Base-by-base conservation (phyloP, 352 stramenopile genomes). In the Globisporangium paroecandrum region DNA sequence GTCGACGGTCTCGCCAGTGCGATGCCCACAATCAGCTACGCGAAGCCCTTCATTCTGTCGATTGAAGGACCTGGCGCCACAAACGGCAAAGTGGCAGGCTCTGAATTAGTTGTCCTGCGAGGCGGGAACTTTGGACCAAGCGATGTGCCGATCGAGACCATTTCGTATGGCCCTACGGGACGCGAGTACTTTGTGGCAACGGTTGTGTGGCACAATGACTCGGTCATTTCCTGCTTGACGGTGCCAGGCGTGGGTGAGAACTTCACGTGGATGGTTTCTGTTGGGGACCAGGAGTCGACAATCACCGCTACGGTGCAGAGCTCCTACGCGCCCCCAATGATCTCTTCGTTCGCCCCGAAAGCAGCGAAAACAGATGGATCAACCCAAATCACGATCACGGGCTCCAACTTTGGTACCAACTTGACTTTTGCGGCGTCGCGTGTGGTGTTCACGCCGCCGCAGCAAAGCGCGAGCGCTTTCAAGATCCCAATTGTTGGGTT, bases 61-160 rank as follows among this genome's bases (percentile, higher is more conserved):
- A 78, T 88, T 36, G 53, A 49, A 13, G 81, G 81, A 0, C 72
- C 76, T 1, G 81, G 81, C 0, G 76, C 72, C 0, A 55, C 18
- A 0, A 70, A 82, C 53, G 79, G 73, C 6, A 59, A 68, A 15
- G 68, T 77, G 34, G 49, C 74, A 64, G 84, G 84, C 15, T 72
- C 72, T 0, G 78, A 92, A 49, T 29, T 58, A 10, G 64, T 92
- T 3, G 41, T 75, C 27, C 24, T 92, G 18, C 57, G 63, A 0
- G 84, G 84, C 27, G 78, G 72, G 1, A 90, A 92, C 69, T 92
- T 92, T 61, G 84, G 84, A 10, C 77, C 78, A 20, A 80, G 62
- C 63, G 8, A 62, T 29, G 65, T 81, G 0, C 41, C 62, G 6
- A 72, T 92, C 49, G 80, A 89, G 24, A 62, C 61, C 3, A 82